phyloP scores from a whole-genome alignment of 257 asterid genomes.

The Rubia yunnanensis region DNA sequence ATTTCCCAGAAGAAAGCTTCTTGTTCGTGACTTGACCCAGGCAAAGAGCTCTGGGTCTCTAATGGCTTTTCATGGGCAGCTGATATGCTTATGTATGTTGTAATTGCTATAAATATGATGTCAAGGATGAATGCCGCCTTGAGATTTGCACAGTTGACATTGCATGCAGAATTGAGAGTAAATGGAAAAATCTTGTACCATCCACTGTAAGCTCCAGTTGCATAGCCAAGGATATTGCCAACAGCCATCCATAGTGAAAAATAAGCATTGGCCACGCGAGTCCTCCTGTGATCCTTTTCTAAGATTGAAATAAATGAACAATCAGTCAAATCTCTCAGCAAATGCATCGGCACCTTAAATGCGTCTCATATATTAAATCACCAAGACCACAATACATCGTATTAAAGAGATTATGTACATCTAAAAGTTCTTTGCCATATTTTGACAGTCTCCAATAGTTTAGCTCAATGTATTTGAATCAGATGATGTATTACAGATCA shows the following conservation, averaged over 20 bases:
- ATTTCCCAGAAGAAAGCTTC: constrained; percentile 81
- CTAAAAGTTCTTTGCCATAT: neutral
- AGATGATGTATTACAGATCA: neutral
- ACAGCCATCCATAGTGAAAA: constrained; percentile 78
- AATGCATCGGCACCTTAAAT: neutral
- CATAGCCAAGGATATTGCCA: constrained; percentile 78
- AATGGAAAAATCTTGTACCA: constrained; percentile 81
- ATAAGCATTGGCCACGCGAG: constrained; percentile 76
- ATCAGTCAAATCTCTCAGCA: constrained; percentile 9
- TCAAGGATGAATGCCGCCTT: constrained; percentile 79
- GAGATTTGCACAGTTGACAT: constrained; percentile 67
- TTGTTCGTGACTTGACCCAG: constrained; percentile 36
- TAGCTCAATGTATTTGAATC: neutral
- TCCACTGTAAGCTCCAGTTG: constrained; percentile 68
- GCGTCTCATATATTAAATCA: too few relatives aligned
- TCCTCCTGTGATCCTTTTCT: constrained; percentile 80
- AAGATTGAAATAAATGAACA: constrained; percentile 13
- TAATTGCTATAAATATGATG: constrained; percentile 44
- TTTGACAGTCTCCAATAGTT: neutral
- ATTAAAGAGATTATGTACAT: neutral
- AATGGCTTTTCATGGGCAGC: constrained; percentile 61
- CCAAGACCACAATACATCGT: too few relatives aligned
- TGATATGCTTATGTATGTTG: constrained; percentile 58
- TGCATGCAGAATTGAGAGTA: constrained; percentile 60
- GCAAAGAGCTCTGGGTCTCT: constrained; percentile 19